Base-by-base conservation (phyloP, 257 asterid species). In the Fraxinus quadrangulata region DNA sequence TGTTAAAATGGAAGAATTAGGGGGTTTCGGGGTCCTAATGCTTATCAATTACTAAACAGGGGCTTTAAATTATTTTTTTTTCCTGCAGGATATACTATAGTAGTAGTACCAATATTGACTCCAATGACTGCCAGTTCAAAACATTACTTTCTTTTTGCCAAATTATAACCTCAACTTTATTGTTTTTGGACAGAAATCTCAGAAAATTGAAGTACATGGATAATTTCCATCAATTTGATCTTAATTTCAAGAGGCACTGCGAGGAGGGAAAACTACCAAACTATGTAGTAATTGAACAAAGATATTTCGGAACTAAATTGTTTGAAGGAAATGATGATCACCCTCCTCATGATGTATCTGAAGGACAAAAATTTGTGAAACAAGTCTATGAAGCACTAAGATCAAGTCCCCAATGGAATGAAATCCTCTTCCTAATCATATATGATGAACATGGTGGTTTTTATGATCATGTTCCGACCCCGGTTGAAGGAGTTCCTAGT, bases 391-490 rank as follows among this genome's bases (percentile, higher is more conserved):
- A 92, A 69, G 83, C 92, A 9, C 54, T 92, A 78, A 84, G 96
- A 82, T 85, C 94, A 23, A 90, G 96, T 78, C 94, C 96, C 40
- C 94, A 92, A 16, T 92, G 97, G 97, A 89, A 90, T 42, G 90
- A 89, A 80, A 89, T 89, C 77, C 28, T 87, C 26, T 88, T 92
- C 59, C 6, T 92, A 0, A 83, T 92, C 47, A 77, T 80, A 36
- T 92, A 92, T 17, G 97, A 92, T 36, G 96, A 92, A 24, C 97
- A 92, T 54, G 97, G 96, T 71, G 97, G 97, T 7, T 92, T 92
- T 77, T 92, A 45, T 37, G 97, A 90, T 71, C 97, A 92, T 70
- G 94, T 92, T 0, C 94, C 96, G 0, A 84, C 92, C 19, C 94
- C 97, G 0, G 83, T 85, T 69, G 9, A 66, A 39, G 97, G 92